Evolutionary conservation across 1,139 yeast species (phyloP), one percentile per base, ranked within the genome.

Genomic region (Geotrichum australiense): DNA sequence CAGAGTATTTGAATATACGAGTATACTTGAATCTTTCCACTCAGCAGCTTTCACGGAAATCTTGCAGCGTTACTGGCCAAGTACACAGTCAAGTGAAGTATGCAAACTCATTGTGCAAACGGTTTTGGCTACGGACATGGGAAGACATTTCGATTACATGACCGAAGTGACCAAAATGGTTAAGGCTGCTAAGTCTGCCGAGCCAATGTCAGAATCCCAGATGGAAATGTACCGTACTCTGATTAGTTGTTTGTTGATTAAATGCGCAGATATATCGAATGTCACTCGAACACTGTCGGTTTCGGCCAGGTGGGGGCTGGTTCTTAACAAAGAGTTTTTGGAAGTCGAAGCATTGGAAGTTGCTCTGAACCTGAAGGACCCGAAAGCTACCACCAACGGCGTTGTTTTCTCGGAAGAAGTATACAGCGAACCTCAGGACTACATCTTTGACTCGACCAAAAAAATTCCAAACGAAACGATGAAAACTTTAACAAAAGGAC

Each of bases 91-190:
- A 23, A 23, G 11, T 23, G 25, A 23, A 14, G 21, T 14, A 31
- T 41, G 45, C 30, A 47, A 42, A 15, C 37, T 57, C 21, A 54
- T 67, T 25, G 50, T 55, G 12, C 63, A 62, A 33, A 49, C 65
- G 20, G 82, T 85, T 20, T 62, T 85, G 46, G 95, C 97, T 10
- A 91, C 98, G 0, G 97, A 91, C 63, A 89, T 91, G 96, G 93
- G 91, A 0, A 74, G 76, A 55, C 98, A 91, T 66, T 78, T 77
- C 52, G 80, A 74, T 46, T 89, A 82, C 61, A 77, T 87, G 57
- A 66, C 68, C 37, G 67, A 71, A 52, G 69, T 65, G 38, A 57
- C 56, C 35, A 33, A 39, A 22, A 29, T 16, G n/a, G n/a, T n/a
- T n/a, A n/a, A n/a, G n/a, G 36, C 39, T 19, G 35, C 31, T 21